Percentiles rank a stretch among this genome's conserved stretches.
Conservation (phyloP, 2,329 filamentous ascomycete species). For the Aspergillus fructus region DNA sequence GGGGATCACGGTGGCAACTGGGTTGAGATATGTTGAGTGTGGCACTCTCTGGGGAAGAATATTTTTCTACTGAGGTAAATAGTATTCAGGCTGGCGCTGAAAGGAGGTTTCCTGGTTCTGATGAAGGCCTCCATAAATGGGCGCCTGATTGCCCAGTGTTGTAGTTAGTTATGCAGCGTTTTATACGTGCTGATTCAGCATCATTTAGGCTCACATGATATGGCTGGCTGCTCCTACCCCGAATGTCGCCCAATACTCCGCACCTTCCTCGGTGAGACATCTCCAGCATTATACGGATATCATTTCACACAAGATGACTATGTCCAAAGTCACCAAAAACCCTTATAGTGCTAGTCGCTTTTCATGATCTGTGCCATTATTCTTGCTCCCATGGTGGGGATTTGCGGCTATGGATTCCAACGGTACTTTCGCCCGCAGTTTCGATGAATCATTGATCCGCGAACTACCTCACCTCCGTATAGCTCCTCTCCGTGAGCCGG, state of each 20-base stretch:
- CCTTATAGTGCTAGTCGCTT: conserved; percentile 3
- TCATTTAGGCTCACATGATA: not conserved
- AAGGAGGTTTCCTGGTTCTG: not conserved
- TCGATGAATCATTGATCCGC: conserved; percentile 44
- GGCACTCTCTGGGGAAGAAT: not conserved
- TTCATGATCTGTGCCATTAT: conserved; percentile 10
- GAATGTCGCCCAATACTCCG: not conserved
- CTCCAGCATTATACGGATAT: not conserved
- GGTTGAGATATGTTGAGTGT: not conserved
- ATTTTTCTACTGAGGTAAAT: not conserved
- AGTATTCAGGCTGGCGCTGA: not conserved
- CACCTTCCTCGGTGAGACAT: not conserved
- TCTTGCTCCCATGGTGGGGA: conserved; percentile 13
- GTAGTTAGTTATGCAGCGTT: not conserved
- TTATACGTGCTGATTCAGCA: conserved; percentile 12
- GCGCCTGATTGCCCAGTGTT: not conserved
- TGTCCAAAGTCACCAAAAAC: not conserved
- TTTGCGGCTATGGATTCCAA: conserved; percentile 31
- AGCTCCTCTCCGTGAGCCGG: conserved; percentile 48
- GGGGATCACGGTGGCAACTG: not conserved
- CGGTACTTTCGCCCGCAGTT: conserved; percentile 30
- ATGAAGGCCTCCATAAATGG: not conserved
- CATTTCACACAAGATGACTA: conserved; percentile 1
- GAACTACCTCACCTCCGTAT: conserved; percentile 48
- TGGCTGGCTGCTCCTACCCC: not conserved